phyloP scores from a whole-genome alignment of 2,329 filamentous ascomycete genomes.

The Magnaporthiopsis rhizophila region DNA sequence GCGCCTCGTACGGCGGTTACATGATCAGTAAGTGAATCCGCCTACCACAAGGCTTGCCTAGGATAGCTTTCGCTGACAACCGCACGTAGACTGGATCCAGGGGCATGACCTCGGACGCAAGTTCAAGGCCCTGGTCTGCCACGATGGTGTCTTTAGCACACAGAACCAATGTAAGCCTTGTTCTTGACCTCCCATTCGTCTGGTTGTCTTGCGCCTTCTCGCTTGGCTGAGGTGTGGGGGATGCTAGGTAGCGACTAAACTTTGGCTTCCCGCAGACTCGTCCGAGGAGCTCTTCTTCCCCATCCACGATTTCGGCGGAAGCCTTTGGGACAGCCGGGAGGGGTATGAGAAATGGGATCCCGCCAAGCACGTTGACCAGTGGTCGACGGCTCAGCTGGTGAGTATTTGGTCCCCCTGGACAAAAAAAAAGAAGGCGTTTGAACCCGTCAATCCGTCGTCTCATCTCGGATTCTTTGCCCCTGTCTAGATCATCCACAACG shows the following conservation, averaged over 20 bases:
- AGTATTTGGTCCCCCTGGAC: conserved; percentile 12
- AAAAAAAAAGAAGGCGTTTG: background rate
- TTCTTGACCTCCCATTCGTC: no score
- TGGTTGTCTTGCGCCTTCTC: background rate
- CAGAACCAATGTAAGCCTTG: conserved; percentile 45
- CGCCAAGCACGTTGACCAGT: conserved; percentile 54
- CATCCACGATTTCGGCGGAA: conserved; percentile 58
- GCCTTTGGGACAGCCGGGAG: conserved; percentile 52
- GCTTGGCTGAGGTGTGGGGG: background rate
- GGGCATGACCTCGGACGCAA: conserved; percentile 73
- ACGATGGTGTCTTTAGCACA: conserved; percentile 78
- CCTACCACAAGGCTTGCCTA: no score
- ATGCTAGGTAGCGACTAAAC: background rate
- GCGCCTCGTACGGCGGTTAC: conserved; percentile 67
- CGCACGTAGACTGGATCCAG: conserved; percentile 68
- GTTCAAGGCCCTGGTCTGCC: conserved; percentile 82
- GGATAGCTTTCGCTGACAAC: conserved; percentile 1
- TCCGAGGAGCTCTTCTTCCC: conserved; percentile 66
- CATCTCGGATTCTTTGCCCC: background rate
- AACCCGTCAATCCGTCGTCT: no score
- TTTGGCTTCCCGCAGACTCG: conserved; percentile 16
- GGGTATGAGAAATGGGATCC: conserved; percentile 66
- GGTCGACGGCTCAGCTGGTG: conserved; percentile 80
- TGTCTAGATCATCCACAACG: conserved; percentile 62
- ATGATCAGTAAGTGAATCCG: conserved; percentile 54